These are phyloP conservation scores for Gloeostereum incarnatum DNA, from an alignment of 768 basidiomycete genomes.

Conservation along the genomic window DNA sequence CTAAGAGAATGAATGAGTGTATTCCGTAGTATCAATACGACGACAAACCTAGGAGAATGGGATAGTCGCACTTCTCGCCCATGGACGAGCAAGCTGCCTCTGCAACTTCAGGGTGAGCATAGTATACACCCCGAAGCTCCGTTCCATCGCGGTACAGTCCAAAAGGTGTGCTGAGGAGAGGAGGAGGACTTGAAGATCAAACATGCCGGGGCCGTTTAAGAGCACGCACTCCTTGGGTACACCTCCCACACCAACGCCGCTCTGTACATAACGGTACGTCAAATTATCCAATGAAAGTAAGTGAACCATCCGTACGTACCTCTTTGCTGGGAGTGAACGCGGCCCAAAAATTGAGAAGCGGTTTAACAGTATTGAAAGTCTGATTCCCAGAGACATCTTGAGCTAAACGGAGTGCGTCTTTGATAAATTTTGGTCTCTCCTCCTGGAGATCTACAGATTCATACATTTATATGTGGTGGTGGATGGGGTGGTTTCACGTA, in stretches of 20 bases:
- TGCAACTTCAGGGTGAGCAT: conserved; percentile 57
- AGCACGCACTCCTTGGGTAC: conserved; percentile 53
- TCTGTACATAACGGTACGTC: conserved; percentile 26
- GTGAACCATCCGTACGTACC: conserved; percentile 23
- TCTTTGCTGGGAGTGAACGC: conserved; percentile 70
- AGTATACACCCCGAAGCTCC: conserved; percentile 67
- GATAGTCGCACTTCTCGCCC: conserved; percentile 61
- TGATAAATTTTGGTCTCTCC: conserved; percentile 56
- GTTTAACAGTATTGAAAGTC: conserved; percentile 69
- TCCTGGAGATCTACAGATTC: conserved; percentile 33
- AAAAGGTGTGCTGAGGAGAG: conserved; percentile 50
- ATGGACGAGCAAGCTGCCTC: conserved; percentile 59
- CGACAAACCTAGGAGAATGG: conserved; percentile 57
- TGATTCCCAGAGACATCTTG: conserved; percentile 63
- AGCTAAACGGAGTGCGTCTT: conserved; percentile 58
- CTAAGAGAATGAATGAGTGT: conserved; percentile 20
- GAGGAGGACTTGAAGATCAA: not conserved
- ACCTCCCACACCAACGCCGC: conserved; percentile 62
- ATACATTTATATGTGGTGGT: not conserved
- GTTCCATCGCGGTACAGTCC: conserved; percentile 75
- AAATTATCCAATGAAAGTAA: not conserved
- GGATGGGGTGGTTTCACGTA: conserved; percentile 22
- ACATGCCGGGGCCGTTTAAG: not conserved
- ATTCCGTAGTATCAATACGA: not conserved
- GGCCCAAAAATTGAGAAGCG: conserved; percentile 76